Evolutionary conservation across 2,329 filamentous ascomycete genomes (phyloP), one percentile per base, ranked within the genome.

Genomic region (Trichoderma endophyticum): DNA sequence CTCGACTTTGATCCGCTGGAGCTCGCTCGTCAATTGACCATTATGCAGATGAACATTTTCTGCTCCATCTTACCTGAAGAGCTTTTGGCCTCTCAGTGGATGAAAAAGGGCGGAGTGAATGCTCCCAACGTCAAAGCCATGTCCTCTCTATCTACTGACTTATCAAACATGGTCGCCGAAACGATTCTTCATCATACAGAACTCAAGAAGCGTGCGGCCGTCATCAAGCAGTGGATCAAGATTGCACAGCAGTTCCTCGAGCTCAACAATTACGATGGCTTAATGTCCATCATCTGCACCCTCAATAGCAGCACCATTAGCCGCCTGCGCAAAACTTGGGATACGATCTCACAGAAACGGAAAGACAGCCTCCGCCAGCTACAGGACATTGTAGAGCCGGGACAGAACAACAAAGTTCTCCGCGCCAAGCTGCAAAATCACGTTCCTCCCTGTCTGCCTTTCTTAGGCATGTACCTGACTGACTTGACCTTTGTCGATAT

Each of bases 221-320:
- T 94, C 67, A 96, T 99, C 83, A 98, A 99, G 84, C 95, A 98
- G 77, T 99, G 96, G 96, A 93, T 98, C 80, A 99, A 98, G 85
- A 91, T 98, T 76, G 94, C 93, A 1, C 88, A 92, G 76, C 93
- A 93, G 77, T 97, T 94, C 75, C 85, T 97, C 6, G 93, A 96
- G 78, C 87, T 98, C 30, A 92, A 96, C 83, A 99, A 99, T 83
- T 99, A 98, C 77, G 95, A 99, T 79, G 93, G 94, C 0, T 84
- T 99, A 12, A 98, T 98, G 94, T 94, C 96, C 8, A 97, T 99
- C 76, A 94, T 97, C 77, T 98, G 95, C 84, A 95, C 93, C 11
- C 83, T 99, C 63, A 97, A 97, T 82, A 95, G 93, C 71, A 97
- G 95, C 18, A 95, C 94, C 77, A 95, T 99, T 76, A 90, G 90